Evolutionary conservation across 2,329 filamentous ascomycete genomes (phyloP).

Genomic region (Penicillium sp.): DNA sequence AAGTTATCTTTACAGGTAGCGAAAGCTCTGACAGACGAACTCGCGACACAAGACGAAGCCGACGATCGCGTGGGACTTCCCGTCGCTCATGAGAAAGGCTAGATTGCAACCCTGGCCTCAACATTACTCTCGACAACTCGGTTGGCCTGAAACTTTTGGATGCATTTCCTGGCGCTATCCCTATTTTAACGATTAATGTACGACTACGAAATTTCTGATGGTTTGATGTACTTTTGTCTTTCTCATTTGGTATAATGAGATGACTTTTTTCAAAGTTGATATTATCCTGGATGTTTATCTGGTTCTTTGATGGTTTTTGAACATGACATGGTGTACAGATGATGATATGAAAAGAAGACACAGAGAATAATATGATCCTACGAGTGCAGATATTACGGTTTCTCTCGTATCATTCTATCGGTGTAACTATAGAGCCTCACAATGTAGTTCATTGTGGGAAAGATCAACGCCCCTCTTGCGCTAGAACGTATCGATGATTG

Average conservation of each 20-base stretch:
- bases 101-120: background rate
- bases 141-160: conserved; percentile 9
- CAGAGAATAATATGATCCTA: background rate
- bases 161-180: conserved; percentile 26
- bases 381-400: background rate
- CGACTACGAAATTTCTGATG: conserved; percentile 22
- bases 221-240: background rate
- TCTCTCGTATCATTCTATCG: too few relatives aligned
- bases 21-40: conserved; percentile 49
- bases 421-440: too few relatives aligned
- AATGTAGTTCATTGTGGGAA: too few relatives aligned
- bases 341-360: conserved; percentile 17
- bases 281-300: conserved; percentile 8
- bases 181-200: conserved; percentile 27
- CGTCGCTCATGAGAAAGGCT: conserved; percentile 26
- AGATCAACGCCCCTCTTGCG: too few relatives aligned
- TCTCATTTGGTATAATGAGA: conserved; percentile 15
- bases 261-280: conserved; percentile 17
- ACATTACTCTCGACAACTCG: background rate
- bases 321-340: conserved; percentile 29
- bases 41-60: conserved; percentile 34
- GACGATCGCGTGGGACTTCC: conserved; percentile 35
- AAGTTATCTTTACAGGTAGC: conserved; percentile 40
- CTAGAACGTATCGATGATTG: too few relatives aligned
- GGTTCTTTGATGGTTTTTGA: background rate